These are phyloP conservation scores for Mucor plumbeus DNA, from an alignment of 371 early-diverging fungal species.

Conservation along the genomic window DNA sequence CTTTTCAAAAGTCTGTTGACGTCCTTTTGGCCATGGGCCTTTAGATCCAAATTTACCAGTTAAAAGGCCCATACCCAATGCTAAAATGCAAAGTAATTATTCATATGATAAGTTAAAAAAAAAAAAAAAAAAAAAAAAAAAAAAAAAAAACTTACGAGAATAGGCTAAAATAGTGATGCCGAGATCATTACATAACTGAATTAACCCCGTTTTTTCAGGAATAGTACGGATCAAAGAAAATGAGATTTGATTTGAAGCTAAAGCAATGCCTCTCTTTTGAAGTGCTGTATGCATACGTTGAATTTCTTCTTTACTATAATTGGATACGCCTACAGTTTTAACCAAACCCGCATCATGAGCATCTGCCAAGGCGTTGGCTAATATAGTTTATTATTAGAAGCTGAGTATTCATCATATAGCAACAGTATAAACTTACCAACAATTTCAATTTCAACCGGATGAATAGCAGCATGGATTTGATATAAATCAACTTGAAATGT, in stretches of 20 bases:
- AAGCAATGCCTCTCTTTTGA: slow-evolving; percentile 53
- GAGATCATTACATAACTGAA: slow-evolving; percentile 59
- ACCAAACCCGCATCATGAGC: slow-evolving; percentile 58
- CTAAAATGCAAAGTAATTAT: slow-evolving; percentile 17
- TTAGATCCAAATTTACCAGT: slow-evolving; percentile 55
- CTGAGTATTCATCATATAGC: not conserved
- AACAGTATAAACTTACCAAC: slow-evolving; percentile 37
- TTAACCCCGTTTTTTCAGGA: slow-evolving; percentile 57
- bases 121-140: too few species aligned
- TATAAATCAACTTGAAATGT: slow-evolving; percentile 68
- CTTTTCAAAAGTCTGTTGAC: slow-evolving; percentile 23
- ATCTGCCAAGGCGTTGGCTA: slow-evolving; percentile 58
- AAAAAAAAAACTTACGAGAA: slow-evolving; percentile 48
- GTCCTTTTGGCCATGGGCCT: slow-evolving; percentile 45
- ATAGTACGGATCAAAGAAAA: slow-evolving; percentile 53
- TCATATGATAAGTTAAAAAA: not conserved
- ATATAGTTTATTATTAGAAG: too few species aligned
- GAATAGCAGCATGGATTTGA: slow-evolving; percentile 76
- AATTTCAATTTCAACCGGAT: slow-evolving; percentile 51
- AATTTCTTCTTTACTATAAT: slow-evolving; percentile 60
- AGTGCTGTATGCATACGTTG: slow-evolving; percentile 57
- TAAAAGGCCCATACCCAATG: slow-evolving; percentile 54
- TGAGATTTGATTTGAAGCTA: slow-evolving; percentile 64
- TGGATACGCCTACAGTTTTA: slow-evolving; percentile 72
- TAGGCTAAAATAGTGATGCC: slow-evolving; percentile 66